phyloP scores from a whole-genome alignment of 352 stramenopile genomes.

The Phytopythium cucurbitacearum region DNA sequence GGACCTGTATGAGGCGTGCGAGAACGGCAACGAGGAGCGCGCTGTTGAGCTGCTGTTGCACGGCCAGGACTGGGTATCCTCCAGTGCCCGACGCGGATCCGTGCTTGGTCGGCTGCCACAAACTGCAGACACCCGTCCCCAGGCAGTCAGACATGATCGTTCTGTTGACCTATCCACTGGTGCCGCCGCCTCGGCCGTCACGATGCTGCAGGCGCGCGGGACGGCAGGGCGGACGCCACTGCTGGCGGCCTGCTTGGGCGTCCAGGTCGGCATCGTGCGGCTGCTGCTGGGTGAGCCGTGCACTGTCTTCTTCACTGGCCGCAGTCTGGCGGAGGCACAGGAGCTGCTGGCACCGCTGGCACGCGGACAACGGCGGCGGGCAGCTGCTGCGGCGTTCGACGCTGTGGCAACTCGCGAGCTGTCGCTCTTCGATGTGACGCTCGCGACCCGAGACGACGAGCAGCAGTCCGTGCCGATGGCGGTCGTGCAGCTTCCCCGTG shows the following conservation, averaged over 20 bases:
- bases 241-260: constrained; percentile 61
- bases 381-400: background rate
- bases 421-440: constrained; percentile 33
- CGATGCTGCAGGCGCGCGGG: constrained; percentile 30
- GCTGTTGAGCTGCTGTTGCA: constrained; percentile 70
- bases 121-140: constrained; percentile 1
- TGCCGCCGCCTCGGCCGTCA: background rate
- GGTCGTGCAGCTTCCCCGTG: constrained; percentile 36
- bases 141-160: background rate
- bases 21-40: constrained; percentile 83
- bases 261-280: constrained; percentile 54
- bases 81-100: too few relatives aligned
- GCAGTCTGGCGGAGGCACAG: constrained; percentile 31
- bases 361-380: background rate
- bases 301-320: constrained; percentile 63
- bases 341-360: constrained; percentile 39
- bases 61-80: constrained; percentile 14
- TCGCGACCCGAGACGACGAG: constrained; percentile 37
- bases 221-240: constrained; percentile 59
- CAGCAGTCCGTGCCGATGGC: constrained; percentile 39
- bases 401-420: too few relatives aligned
- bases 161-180: constrained; percentile 1
- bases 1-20: constrained; percentile 76
- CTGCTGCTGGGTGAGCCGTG: constrained; percentile 61
- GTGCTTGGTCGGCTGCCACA: background rate